Base-by-base conservation (phyloP, 495 filamentous ascomycete genomes). In the Aspergillus campestris region DNA sequence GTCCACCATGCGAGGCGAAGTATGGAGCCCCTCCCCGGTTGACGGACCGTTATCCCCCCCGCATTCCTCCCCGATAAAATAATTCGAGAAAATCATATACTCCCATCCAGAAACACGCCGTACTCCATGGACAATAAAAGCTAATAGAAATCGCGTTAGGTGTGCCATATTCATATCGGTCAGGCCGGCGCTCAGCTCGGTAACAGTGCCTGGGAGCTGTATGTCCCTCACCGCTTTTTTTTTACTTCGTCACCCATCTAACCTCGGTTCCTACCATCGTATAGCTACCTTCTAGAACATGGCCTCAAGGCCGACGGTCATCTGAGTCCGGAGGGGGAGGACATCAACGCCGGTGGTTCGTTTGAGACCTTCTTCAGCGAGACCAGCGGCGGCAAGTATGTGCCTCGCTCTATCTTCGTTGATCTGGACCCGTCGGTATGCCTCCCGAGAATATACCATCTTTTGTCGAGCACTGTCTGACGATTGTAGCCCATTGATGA, bases 171-270 rank as follows among this genome's bases (percentile, higher is more conserved):
- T 59, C 88, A 95, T 64, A 80, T 95, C 62, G 89, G 89, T 73
- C 89, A 95, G 75, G 89, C 89, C 72, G 89, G 89, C 72, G 80
- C 77, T 50, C 89, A 95, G 83, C 83, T 95, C 41, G 89, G 89
- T 60, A 92, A 91, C 75, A 87, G 84, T 63, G 88, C 88, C 49
- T 95, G 89, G 89, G 89, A 95, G 70, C 81, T 95, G 88, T 91
- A 81, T 60, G 86, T 77, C 37, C 53, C 64, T 70, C 73, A 71
- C 72, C 72, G 70, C 51, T 55, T 55, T 47, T 62, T 51, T 42
- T 34, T n/a, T 31, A 34, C 15, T 30, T 30, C n/a, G 31, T 7
- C 30, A 39, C 18, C 34, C 32, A 6, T 34, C 30, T 45, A 28
- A 38, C 18, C 34, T 31, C 24, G 45, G 24, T 31, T 27, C 8